phyloP scores from a whole-genome alignment of 78 protist species.

The Emiliania huxleyi region DNA sequence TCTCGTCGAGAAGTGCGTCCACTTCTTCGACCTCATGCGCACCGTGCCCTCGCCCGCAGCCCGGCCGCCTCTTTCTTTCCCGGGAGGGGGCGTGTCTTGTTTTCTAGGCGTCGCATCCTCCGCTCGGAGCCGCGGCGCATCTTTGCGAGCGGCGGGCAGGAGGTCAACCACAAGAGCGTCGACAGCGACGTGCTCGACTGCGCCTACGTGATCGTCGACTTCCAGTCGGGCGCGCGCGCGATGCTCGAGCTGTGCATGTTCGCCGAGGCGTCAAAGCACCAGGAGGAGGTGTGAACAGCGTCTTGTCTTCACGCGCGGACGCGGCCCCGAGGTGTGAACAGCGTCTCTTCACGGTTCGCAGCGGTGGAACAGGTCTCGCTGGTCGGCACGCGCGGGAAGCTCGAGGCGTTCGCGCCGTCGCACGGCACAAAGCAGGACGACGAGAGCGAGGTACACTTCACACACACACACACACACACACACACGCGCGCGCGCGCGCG shows the following conservation, averaged over 20 bases:
- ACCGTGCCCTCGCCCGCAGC: no score
- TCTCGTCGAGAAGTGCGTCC: slow-evolving; percentile 38
- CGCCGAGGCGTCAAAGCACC: not conserved
- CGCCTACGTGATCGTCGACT: slow-evolving; percentile 34
- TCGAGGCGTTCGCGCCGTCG: slow-evolving; percentile 4
- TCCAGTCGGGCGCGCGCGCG: slow-evolving; percentile 15
- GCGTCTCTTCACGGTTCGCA: no score
- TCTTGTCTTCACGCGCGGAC: no score
- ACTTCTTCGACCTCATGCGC: slow-evolving; percentile 41
- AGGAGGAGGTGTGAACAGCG: no score
- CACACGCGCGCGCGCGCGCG: no score
- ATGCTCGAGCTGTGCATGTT: slow-evolving; percentile 31
- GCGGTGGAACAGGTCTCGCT: no score
- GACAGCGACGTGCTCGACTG: not conserved
- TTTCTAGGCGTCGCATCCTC: not conserved
- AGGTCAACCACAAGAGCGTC: not conserved
- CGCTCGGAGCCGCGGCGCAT: not conserved
- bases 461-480: not conserved
- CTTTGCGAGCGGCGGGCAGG: slow-evolving; percentile 7
- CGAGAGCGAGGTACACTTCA: not conserved
- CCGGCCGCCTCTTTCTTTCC: no score
- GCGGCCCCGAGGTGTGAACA: no score
- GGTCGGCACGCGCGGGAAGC: slow-evolving; percentile 28
- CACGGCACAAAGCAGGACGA: slow-evolving; percentile 13
- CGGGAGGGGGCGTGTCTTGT: no score